Percentiles rank a stretch among this genome's conserved stretches.
phyloP scores from a whole-genome alignment of 495 filamentous ascomycete genomes.

The Baudoinia panamericana region DNA sequence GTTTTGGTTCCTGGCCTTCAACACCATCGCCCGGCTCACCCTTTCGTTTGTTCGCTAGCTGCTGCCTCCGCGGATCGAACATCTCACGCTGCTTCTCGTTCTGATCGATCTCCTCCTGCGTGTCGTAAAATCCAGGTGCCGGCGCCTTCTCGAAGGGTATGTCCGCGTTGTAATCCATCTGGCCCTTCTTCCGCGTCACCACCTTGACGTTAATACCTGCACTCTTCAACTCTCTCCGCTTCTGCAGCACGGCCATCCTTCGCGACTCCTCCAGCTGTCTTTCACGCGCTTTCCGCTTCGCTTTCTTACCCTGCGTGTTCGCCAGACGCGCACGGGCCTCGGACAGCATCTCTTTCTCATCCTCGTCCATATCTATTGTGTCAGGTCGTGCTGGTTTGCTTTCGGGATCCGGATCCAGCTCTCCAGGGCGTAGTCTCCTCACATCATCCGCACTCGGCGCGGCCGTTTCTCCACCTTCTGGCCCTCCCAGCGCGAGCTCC shows the following conservation, averaged over 20 bases:
- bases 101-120: conserved; percentile 57
- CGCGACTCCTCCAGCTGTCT: conserved; percentile 90
- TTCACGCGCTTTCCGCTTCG: conserved; percentile 93
- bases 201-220: conserved; percentile 98
- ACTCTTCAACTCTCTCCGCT: conserved; percentile 90
- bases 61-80: conserved; percentile 90
- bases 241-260: conserved; percentile 78
- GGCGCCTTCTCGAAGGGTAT: conserved; percentile 93
- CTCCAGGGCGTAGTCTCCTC: conserved; percentile 68
- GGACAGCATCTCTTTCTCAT: conserved; percentile 98
- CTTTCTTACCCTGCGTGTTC: conserved; percentile 98
- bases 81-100: conserved; percentile 81
- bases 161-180: conserved; percentile 99
- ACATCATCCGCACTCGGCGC: conserved; percentile 93
- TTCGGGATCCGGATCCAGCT: conserved; percentile 91
- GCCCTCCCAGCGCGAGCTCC: conserved; percentile 74
- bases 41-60: conserved; percentile 90
- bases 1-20: conserved; percentile 53
- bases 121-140: conserved; percentile 87
- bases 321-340: conserved; percentile 91
- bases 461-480: conserved; percentile 71
- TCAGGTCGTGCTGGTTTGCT: conserved; percentile 94
- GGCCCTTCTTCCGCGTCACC: conserved; percentile 75
- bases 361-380: conserved; percentile 94
- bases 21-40: conserved; percentile 71